Conservation (phyloP, 2,329 filamentous ascomycete genomes). For the Lecanosticta acicola region DNA sequence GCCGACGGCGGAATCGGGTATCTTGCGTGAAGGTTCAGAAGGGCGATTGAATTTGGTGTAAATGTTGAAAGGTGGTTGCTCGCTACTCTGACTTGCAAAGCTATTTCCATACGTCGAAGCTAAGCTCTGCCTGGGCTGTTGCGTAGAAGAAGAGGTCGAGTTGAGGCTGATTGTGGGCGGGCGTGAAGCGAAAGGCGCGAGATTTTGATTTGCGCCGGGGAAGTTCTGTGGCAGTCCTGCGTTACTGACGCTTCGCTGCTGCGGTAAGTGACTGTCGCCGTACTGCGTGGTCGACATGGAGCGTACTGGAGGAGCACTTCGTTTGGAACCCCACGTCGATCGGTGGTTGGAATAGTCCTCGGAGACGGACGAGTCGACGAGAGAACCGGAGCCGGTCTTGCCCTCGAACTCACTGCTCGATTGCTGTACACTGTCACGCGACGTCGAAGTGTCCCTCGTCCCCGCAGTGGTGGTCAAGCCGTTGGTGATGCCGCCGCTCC, state of each 20-base stretch:
- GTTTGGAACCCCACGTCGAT: slow-evolving; percentile 40
- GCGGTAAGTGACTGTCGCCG: slow-evolving; percentile 34
- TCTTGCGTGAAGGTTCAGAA: slow-evolving; percentile 20
- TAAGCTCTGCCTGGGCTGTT: slow-evolving; percentile 22
- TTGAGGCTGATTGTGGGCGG: slow-evolving; percentile 24
- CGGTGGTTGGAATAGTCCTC: slow-evolving; percentile 52
- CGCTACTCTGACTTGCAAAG: slow-evolving; percentile 16
- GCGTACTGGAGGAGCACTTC: slow-evolving; percentile 15
- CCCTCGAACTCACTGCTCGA: slow-evolving; percentile 40
- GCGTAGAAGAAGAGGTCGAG: slow-evolving; percentile 11
- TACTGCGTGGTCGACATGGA: slow-evolving; percentile 30
- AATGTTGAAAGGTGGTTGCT: slow-evolving; percentile 28
- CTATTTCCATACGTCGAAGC: slow-evolving; percentile 18
- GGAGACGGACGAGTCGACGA: slow-evolving; percentile 63
- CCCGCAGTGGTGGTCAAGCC: slow-evolving; percentile 17
- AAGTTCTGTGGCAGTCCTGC: slow-evolving; percentile 32
- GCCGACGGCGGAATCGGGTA: slow-evolving; percentile 23
- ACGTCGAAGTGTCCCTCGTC: slow-evolving; percentile 22
- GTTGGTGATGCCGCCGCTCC: slow-evolving; percentile 23
- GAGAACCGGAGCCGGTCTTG: slow-evolving; percentile 63
- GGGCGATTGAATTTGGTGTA: slow-evolving; percentile 34
- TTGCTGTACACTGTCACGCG: slow-evolving; percentile 20
- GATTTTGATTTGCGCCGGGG: slow-evolving; percentile 26
- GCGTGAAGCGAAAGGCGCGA: slow-evolving; percentile 21
- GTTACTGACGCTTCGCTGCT: slow-evolving; percentile 36